phyloP scores from a whole-genome alignment of 108 stramenopile genomes.

The Seminavis robusta region DNA sequence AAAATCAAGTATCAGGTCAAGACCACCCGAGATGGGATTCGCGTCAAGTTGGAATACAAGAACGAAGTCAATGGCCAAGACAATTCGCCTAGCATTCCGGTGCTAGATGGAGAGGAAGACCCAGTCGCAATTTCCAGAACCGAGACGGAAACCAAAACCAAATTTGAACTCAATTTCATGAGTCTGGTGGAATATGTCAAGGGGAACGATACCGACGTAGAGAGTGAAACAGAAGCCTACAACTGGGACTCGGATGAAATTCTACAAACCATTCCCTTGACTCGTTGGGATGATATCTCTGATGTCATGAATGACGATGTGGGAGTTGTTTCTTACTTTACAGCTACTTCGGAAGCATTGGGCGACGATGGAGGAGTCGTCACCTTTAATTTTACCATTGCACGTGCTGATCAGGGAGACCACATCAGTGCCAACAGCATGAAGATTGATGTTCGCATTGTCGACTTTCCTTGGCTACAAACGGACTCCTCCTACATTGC shows the following conservation, averaged over 20 bases:
- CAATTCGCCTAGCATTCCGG: too few species aligned
- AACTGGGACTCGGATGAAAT: not conserved
- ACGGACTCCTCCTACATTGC: not conserved
- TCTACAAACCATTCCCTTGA: not conserved
- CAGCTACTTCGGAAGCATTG: too few species aligned
- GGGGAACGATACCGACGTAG: not conserved
- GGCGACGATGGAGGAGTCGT: too few species aligned
- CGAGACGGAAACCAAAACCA: not conserved
- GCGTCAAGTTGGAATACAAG: not conserved
- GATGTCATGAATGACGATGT: too few species aligned
- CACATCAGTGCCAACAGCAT: not conserved
- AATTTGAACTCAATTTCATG: not conserved
- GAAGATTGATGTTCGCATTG: constrained; percentile 2
- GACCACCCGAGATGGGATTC: not conserved
- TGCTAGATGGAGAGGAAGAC: too few species aligned
- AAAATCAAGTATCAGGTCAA: not conserved
- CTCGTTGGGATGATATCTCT: too few species aligned
- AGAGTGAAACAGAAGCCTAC: not conserved
- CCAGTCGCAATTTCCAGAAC: too few species aligned
- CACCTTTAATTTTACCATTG: too few species aligned
- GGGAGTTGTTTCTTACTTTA: too few species aligned
- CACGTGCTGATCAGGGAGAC: not conserved
- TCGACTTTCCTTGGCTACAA: not conserved
- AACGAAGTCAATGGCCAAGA: too few species aligned
- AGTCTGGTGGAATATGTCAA: not conserved